Evolutionary conservation across 2,329 filamentous ascomycete genomes (phyloP).

Genomic region (Neurospora sp.): DNA sequence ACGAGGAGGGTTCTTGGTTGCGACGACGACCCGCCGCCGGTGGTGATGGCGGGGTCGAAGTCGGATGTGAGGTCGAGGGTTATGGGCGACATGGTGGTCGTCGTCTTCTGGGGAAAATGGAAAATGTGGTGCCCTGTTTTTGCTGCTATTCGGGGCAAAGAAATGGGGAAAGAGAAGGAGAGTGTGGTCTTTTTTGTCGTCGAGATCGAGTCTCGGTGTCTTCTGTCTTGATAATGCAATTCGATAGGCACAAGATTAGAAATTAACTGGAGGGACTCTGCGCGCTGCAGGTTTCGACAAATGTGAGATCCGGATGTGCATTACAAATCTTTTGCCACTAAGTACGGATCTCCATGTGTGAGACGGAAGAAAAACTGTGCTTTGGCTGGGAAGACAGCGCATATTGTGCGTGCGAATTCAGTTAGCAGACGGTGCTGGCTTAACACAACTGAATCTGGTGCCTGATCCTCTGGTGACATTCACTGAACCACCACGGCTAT

Average conservation of each 20-base stretch:
- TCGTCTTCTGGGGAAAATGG: not conserved
- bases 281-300: not conserved
- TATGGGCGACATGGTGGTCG: constrained; percentile 34
- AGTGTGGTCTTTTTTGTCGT: not conserved
- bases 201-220: not conserved
- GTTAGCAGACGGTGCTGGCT: not conserved
- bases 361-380: not conserved
- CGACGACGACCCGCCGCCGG: not conserved
- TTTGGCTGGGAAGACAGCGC: not conserved
- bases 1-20: constrained; percentile 33
- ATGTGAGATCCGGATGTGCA: not conserved
- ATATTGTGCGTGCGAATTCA: not conserved
- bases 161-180: not conserved
- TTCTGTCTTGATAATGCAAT: not conserved
- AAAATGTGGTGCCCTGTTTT: not conserved
- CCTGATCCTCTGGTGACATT: not conserved
- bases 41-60: constrained; percentile 26
- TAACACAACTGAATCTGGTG: not conserved
- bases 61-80: constrained; percentile 47
- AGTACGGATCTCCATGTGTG: not conserved
- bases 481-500: not conserved
- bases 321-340: not conserved
- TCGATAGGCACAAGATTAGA: not conserved
- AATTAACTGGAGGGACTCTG: not conserved
- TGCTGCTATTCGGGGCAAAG: not conserved